These are phyloP conservation scores for Stereocaulon alpinum DNA, from an alignment of 495 filamentous ascomycete genomes.

Conservation along the genomic window DNA sequence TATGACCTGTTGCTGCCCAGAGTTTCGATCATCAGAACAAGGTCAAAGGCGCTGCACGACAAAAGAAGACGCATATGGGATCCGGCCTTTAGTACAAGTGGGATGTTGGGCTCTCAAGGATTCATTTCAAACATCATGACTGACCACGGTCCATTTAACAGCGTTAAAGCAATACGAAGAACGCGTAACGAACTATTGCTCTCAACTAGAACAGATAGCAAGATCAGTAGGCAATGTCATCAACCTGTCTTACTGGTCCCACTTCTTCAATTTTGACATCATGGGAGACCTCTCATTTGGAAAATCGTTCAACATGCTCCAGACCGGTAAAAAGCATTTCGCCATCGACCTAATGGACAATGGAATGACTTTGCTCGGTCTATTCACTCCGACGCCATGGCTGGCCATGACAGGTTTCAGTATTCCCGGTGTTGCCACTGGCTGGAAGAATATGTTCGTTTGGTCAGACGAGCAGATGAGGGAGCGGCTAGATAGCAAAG, in stretches of 20 bases:
- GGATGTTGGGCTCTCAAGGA: too few species aligned
- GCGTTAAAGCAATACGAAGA: conserved; percentile 25
- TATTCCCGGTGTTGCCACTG: conserved; percentile 11
- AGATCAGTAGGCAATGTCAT: conserved; percentile 19
- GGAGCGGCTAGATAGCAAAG: conserved; percentile 12
- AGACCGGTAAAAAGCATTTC: conserved; percentile 20
- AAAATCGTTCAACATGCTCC: conserved; percentile 36
- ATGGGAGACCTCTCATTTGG: conserved; percentile 41
- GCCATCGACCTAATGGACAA: conserved; percentile 21
- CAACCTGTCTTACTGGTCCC: conserved; percentile 33
- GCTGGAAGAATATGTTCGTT: conserved; percentile 16
- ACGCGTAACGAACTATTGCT: conserved; percentile 22
- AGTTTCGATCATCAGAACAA: conserved; percentile 25
- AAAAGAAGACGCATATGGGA: conserved; percentile 32
- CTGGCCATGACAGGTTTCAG: conserved; percentile 14
- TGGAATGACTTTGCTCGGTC: conserved; percentile 18
- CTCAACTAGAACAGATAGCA: conserved; percentile 15
- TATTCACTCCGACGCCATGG: conserved; percentile 25
- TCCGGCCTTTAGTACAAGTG: conserved; percentile 17
- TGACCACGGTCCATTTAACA: too few species aligned
- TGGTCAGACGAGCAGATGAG: conserved; percentile 19
- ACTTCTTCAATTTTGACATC: conserved; percentile 37
- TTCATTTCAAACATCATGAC: too few species aligned
- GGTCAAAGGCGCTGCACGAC: conserved; percentile 27
- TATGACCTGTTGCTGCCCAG: conserved; percentile 26